phyloP scores from a whole-genome alignment of 345 rosid genomes.

The Hevea brasiliensis region DNA sequence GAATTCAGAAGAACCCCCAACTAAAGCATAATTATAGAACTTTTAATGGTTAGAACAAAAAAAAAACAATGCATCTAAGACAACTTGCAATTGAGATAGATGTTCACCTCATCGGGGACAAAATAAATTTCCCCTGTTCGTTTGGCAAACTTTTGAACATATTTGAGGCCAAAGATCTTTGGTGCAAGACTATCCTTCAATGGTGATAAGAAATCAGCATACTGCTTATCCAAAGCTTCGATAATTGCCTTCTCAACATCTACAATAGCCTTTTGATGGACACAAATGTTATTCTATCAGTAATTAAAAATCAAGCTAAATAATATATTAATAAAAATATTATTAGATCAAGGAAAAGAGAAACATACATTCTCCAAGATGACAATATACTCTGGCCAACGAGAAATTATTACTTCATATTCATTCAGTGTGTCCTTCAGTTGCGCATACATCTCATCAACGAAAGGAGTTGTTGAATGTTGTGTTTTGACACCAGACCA shows the following conservation, averaged over 20 bases:
- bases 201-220: slow-evolving; percentile 24
- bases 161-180: slow-evolving; percentile 31
- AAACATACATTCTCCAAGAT: slow-evolving; percentile 27
- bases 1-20: slow-evolving; percentile 30
- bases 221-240: slow-evolving; percentile 31
- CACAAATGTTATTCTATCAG: not conserved
- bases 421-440: slow-evolving; percentile 24
- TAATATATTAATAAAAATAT: not conserved
- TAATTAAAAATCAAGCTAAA: not conserved
- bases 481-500: slow-evolving; percentile 9
- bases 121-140: slow-evolving; percentile 24
- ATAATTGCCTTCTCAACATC: slow-evolving; percentile 32
- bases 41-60: not conserved
- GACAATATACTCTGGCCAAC: slow-evolving; percentile 31
- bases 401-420: slow-evolving; percentile 29
- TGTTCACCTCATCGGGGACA: slow-evolving; percentile 29
- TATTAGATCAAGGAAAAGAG: not conserved
- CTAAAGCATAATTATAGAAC: slow-evolving; percentile 15
- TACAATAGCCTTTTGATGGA: slow-evolving; percentile 27
- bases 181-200: slow-evolving; percentile 24
- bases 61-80: not conserved
- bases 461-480: slow-evolving; percentile 24
- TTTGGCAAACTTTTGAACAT: slow-evolving; percentile 28
- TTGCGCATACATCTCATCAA: slow-evolving; percentile 24
- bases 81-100: not conserved